phyloP scores from a whole-genome alignment of 495 filamentous ascomycete genomes.

The Hamigera avellanea region DNA sequence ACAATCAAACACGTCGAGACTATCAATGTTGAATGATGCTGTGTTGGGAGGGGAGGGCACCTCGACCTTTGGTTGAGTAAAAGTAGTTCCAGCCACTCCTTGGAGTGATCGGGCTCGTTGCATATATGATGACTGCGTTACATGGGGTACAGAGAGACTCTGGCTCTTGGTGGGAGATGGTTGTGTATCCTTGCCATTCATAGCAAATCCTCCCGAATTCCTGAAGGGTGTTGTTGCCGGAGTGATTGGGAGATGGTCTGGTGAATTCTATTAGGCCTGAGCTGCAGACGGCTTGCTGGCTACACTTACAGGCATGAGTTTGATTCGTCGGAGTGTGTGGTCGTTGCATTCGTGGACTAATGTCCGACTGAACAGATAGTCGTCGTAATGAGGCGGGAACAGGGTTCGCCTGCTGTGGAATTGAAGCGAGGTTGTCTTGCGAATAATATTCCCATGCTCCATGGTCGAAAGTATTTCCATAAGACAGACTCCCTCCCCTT shows the following conservation, averaged over 20 bases:
- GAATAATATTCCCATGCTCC: conserved; percentile 19
- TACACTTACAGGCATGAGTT: conserved; percentile 38
- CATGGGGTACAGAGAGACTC: conserved; percentile 22
- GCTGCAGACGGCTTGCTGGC: not conserved
- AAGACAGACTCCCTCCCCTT: not conserved
- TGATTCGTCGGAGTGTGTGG: conserved; percentile 49
- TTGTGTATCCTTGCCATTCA: conserved; percentile 20
- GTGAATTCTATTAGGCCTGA: conserved; percentile 6
- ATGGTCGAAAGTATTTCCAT: conserved; percentile 7
- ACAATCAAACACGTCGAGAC: conserved; percentile 20
- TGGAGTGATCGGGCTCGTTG: conserved; percentile 36
- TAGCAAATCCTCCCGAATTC: conserved; percentile 26
- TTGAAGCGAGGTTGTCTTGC: conserved; percentile 8
- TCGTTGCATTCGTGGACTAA: conserved; percentile 24
- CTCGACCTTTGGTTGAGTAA: conserved; percentile 23
- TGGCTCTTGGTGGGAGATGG: conserved; percentile 23
- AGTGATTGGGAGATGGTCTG: conserved; percentile 37
- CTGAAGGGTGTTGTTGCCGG: conserved; percentile 37
- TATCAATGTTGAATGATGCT: conserved; percentile 21
- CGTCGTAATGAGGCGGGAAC: conserved; percentile 19
- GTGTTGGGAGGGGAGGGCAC: conserved; percentile 40
- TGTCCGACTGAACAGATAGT: conserved; percentile 30
- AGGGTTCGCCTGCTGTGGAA: conserved; percentile 12
- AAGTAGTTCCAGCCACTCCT: conserved; percentile 24
- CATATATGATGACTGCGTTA: conserved; percentile 29